Base-by-base conservation (phyloP, 371 early-diverging fungal genomes). In the Actinomucor elegans region DNA sequence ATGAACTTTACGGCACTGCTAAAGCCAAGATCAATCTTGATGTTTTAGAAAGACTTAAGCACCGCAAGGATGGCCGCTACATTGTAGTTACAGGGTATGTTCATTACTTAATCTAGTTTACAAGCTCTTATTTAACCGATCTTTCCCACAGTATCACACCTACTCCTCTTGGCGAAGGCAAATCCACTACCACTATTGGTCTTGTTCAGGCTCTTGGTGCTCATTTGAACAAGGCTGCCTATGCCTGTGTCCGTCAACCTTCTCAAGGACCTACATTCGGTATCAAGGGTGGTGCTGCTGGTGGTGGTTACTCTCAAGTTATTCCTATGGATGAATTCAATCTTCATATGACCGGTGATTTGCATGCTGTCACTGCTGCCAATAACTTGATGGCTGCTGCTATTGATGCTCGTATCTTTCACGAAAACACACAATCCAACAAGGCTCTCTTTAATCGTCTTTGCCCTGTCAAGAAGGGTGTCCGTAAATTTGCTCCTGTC, bases 251-350 rank as follows among this genome's bases (percentile, higher is more conserved):
- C 18, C 89, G 98, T 36, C 97, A 98, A 66, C 98, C 98, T 9
- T 93, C 94, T 33, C 97, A 96, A 64, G 98, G 98, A 12, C 98
- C 98, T 17, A 98, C 98, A 4, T 96, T 98, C 62, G 98, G 98
- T 41, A 96, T 98, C 77, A 98, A 98, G 74, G 98, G 96, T 47
- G 98, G 98, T 34, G 98, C 98, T 33, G 98, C 98, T 18, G 98
- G 98, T 46, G 97, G 98, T 42, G 97, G 98, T 20, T 97, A 97
- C 71, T 89, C 96, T 15, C 97, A 97, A 69, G 93, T 98, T 40
- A 94, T 97, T 55, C 98, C 98, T n/a, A 98, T 98, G 98, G 95
- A 96, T 58, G 94, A 96, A 61, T 96, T 98, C 84, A 98, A 98
- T 71, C 74, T 98, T 54, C 98, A 98, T 56, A 77, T 98, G 76